A percentile compares a stretch with the other conserved stretches of the same genome.
Conservation (phyloP, 495 filamentous ascomycete genomes). For the Talaromyces stipitatus region DNA sequence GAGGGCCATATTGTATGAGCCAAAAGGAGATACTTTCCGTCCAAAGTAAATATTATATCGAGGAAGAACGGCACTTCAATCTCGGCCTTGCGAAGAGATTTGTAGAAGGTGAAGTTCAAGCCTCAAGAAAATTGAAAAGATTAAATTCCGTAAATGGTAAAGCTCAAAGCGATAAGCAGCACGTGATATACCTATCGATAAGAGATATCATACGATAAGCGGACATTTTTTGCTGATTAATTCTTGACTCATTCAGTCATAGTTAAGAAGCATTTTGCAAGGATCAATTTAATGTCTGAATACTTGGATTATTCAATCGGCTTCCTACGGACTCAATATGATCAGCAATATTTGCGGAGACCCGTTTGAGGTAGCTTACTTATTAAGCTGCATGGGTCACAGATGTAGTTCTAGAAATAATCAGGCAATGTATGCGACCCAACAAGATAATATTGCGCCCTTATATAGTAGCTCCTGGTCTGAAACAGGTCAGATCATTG, state of each 20-base stretch:
- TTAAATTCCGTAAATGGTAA: neutral
- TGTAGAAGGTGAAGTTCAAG: neutral
- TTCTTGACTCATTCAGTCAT: no score
- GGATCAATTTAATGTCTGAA: no score
- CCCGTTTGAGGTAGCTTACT: neutral
- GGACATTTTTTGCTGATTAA: neutral
- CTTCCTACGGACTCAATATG: no score
- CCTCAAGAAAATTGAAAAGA: neutral
- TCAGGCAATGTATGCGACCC: neutral
- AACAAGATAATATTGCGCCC: neutral
- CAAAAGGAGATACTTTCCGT: no score
- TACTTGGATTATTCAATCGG: no score
- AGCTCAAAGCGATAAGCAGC: neutral
- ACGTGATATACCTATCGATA: neutral
- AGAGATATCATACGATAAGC: neutral
- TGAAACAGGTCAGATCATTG: neutral
- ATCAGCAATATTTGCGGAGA: neutral
- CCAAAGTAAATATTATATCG: no score
- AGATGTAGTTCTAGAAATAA: neutral
- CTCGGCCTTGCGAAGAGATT: neutral
- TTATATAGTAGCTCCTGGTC: neutral
- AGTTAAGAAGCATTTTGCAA: no score
- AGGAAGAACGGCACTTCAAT: no score
- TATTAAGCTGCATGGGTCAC: neutral
- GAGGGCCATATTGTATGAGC: slow-evolving; percentile 23